Evolutionary conservation across 805 yeast genomes (phyloP), one percentile per base, ranked within the genome.

Genomic region (Grigorovia humatica): DNA sequence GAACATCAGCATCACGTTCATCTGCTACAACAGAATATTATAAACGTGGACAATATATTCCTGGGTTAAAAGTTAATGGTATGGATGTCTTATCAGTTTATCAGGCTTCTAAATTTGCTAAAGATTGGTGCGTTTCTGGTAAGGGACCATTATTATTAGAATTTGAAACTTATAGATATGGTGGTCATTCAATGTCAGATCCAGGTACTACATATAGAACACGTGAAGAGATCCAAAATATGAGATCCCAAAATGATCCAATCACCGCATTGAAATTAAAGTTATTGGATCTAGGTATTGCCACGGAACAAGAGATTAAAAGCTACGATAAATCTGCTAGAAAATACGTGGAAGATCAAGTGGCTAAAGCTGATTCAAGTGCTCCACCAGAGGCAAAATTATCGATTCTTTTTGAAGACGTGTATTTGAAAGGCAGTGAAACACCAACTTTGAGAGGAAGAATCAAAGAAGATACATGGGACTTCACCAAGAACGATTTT

Each of bases 161-260:
- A 79, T 93, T 85, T 75, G 97, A 90, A 78, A 93, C 99, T 63
- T 93, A 93, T 78, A 86, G 99, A 80, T 93, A 93, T 72, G 98
- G 98, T 78, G 99, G 99, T 73, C 99, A 93, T 82, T 93, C 99
- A 62, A 93, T 93, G 98, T 91, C 98, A 62, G 99, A 93, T 76
- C 99, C 99, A 67, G 99, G 99, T 80, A 93, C 99, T 72, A 93
- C 99, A 60, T 93, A 93, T 84, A 86, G 99, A 82, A 93, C 99
- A 69, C 90, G 99, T 79, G 99, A 93, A 77, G 99, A 93, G 78
- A 93, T 93, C 62, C 97, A 90, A 77, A 91, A 91, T 78, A 90
- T 93, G 97, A 87, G 99, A 79, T 88, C 98, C 45, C 86, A 88
- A 79, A 89, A 86, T 71, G 99, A 93, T 73, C 97, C 98, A 63